phyloP scores from a whole-genome alignment of 441 rosid species.

The Populus hybrid region DNA sequence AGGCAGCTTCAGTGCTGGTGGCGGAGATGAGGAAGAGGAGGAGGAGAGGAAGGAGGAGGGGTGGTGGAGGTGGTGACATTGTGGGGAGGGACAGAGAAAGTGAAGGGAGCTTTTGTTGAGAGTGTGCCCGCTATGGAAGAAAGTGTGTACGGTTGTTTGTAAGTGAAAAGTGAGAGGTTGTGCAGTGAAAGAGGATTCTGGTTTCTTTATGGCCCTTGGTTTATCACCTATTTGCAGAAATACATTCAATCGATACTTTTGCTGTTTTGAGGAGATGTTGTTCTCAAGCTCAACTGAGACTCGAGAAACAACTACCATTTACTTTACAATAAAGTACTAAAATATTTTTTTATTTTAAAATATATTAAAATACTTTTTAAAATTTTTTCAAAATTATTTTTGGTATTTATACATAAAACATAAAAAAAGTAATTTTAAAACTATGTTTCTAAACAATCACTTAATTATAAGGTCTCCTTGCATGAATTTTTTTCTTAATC shows the following conservation, averaged over 20 bases:
- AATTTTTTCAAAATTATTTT: too few species aligned
- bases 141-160: background rate
- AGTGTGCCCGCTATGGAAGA: background rate
- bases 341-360: too few species aligned
- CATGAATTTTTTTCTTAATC: too few species aligned
- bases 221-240: background rate
- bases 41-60: constrained; percentile 25
- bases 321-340: too few species aligned
- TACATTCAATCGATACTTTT: background rate
- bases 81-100: constrained; percentile 8
- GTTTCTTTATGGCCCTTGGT: background rate
- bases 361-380: too few species aligned
- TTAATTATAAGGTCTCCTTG: too few species aligned
- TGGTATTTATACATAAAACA: too few species aligned
- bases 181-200: background rate
- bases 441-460: too few species aligned
- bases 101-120: background rate
- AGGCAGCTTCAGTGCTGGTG: constrained; percentile 11
- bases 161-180: background rate
- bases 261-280: too few species aligned
- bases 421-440: too few species aligned
- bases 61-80: constrained; percentile 17
- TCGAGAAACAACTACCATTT: too few species aligned
- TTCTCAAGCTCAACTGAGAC: too few species aligned
- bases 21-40: constrained; percentile 10